Evolutionary conservation across 2,329 filamentous ascomycete genomes (phyloP), one percentile per base, ranked within the genome.

Genomic region (Colletotrichum cereale): DNA sequence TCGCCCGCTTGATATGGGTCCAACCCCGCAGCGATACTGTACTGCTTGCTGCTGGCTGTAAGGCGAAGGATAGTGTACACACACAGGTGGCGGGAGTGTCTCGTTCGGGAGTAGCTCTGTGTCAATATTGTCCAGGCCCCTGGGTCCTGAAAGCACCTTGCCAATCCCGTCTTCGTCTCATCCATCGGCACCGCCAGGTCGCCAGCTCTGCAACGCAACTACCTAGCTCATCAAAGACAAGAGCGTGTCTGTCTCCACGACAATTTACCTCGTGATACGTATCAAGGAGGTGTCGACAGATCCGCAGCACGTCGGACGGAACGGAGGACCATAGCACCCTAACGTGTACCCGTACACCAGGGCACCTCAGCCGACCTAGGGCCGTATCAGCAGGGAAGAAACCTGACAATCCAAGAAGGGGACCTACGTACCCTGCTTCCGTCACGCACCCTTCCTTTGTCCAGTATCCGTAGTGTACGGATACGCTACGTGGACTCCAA

Each of bases 251-350:
- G 44, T 52, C 68, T 53, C 58, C 50, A 63, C 68, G 65, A 63
- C 38, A 38, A 63, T 60, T 71, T 64, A 44, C 65, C 40, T 62
- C 44, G 56, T 53, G 47, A 67, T 62, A 68, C 64, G 65, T 71
- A 67, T 68, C 65, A 44, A 68, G 44, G 53, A 47, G 31, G 58
- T 63, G 50, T 52, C 56, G 40, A 62, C 16, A 31, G 57, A n/a
- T 57, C 42, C 58, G 29, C 52, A 48, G n/a, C 36, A 68, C 44
- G 38, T 47, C 58, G 26, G 64, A 58, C 44, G 18, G 40, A 40
- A 11, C 38, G 34, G 67, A 50, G 29, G 50, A 50, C 34, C 57
- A 47, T 50, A 18, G 64, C 42, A 47, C 8, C 40, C 38, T 48
- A 18, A 24, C 24, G 26, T 29, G 57, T n/a, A n/a, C 18, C 26